Evolutionary conservation across 2,329 filamentous ascomycete species (phyloP), one percentile per base, ranked within the genome.

Genomic region (Thielaviopsis euricoi): DNA sequence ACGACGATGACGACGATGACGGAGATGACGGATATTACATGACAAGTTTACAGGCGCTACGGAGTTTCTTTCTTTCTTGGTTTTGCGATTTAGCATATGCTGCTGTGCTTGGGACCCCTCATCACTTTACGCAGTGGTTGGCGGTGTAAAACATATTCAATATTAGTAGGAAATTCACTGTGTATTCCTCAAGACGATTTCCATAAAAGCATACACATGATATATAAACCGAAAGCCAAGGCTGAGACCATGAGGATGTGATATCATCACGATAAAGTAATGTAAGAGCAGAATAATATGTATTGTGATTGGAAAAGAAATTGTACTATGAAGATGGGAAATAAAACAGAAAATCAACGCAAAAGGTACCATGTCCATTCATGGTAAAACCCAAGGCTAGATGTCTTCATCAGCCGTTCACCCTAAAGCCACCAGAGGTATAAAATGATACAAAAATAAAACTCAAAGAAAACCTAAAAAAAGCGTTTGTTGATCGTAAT

Each of bases 301-400:
- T 10, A 29, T 3, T 25, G 25, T 33, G 29, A 40, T 40, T 23
- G 9, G 23, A 56, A 6, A 13, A 37, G 33, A 33, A 51, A n/a
- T n/a, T 3, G 26, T 21, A 50, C 50, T 12, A 37, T 29, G 37
- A 33, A 13, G 2, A 57, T 21, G 43, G 10, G 29, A 46, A 55
- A 55, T 37, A 48, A 55, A 55, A 46, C 19, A 12, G 26, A 17
- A 43, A 52, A 57, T 25, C 46, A 52, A 53, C 51, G 52, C 55
- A 26, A 57, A 29, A 57, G 55, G 55, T 46, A 57, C 55, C 55
- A 57, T 57, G 55, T 52, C 55, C 55, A 23, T 57, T 57, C 55
- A 57, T 57, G 55, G 55, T 53, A 57, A 57, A 57, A 57, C 55
- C 55, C 40, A 52, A 52, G 48, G 55, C 55, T 33, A 57, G 46